Evolutionary conservation across 768 basidiomycete species (phyloP).

Genomic region (Hygrocybe coccinea): DNA sequence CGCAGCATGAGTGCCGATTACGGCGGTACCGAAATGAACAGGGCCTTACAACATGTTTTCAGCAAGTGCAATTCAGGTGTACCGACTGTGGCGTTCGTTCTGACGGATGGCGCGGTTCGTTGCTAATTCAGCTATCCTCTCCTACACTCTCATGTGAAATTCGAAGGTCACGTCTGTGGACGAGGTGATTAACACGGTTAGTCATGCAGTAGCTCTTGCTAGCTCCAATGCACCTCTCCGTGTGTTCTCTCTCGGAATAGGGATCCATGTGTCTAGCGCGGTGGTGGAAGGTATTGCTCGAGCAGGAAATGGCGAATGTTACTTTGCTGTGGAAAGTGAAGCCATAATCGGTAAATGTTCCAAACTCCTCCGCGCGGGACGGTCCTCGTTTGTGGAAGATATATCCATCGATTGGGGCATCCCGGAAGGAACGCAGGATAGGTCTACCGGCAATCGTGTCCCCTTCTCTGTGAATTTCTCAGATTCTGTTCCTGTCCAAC

Average conservation of each 20-base stretch:
- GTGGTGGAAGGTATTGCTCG: constrained; percentile 52
- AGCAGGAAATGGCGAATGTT: constrained; percentile 46
- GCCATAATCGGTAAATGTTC: constrained; percentile 47
- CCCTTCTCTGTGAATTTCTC: constrained; percentile 15
- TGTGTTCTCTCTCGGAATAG: constrained; percentile 58
- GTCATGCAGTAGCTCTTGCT: constrained; percentile 31
- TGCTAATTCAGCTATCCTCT: neutral
- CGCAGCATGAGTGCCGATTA: constrained; percentile 37
- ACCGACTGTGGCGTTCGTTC: constrained; percentile 48
- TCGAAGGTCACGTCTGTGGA: constrained; percentile 21
- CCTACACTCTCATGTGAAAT: neutral
- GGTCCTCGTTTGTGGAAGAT: constrained; percentile 41
- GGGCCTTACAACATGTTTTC: constrained; percentile 41
- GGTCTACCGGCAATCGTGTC: constrained; percentile 1
- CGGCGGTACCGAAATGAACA: constrained; percentile 49
- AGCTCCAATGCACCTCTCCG: constrained; percentile 34
- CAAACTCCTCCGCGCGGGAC: constrained; percentile 47
- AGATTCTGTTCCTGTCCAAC: constrained; percentile 12
- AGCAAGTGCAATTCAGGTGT: constrained; percentile 26
- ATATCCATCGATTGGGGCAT: constrained; percentile 50
- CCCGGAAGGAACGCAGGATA: constrained; percentile 17
- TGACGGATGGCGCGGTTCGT: constrained; percentile 54
- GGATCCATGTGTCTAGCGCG: constrained; percentile 43
- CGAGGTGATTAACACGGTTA: constrained; percentile 19
- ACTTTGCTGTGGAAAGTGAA: constrained; percentile 44